Evolutionary conservation across 1,284 basidiomycete species (phyloP).

Genomic region (Mycena citricolor): DNA sequence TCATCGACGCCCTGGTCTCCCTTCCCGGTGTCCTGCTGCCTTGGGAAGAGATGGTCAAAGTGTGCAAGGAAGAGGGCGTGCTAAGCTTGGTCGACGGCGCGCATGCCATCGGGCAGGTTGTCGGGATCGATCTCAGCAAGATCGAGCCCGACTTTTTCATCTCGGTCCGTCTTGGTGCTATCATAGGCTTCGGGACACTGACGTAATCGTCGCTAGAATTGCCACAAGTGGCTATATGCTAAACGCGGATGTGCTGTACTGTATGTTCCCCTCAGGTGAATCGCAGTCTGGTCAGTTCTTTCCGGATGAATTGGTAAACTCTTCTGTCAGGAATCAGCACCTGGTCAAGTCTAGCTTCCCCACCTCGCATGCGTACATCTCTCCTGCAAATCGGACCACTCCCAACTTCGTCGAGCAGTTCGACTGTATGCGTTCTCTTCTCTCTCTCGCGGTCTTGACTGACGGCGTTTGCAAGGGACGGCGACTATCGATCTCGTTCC

Average conservation of each 20-base stretch:
- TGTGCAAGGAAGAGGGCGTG: conserved; percentile 67
- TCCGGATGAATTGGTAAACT: neutral
- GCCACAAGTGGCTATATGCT: conserved; percentile 82
- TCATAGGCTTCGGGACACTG: neutral
- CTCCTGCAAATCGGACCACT: conserved; percentile 32
- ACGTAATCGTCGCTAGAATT: conserved; percentile 41
- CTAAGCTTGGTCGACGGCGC: conserved; percentile 81
- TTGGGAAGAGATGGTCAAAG: conserved; percentile 76
- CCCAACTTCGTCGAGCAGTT: conserved; percentile 57
- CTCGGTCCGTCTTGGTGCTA: conserved; percentile 37
- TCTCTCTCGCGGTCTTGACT: neutral
- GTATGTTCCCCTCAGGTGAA: conserved; percentile 76
- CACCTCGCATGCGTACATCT: conserved; percentile 61
- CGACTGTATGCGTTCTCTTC: conserved; percentile 44
- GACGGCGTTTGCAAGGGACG: conserved; percentile 61
- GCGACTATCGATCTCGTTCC: conserved; percentile 63
- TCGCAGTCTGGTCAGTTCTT: neutral
- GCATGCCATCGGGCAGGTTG: conserved; percentile 75
- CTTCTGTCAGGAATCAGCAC: conserved; percentile 65
- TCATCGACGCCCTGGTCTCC: conserved; percentile 76
- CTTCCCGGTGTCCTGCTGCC: conserved; percentile 73
- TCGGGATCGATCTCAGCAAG: conserved; percentile 59
- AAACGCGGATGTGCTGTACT: conserved; percentile 73
- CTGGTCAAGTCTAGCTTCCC: conserved; percentile 76
- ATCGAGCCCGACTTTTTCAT: conserved; percentile 78